Percentiles rank a stretch among this genome's conserved stretches.
Conservation (phyloP, 177 flowering plant genomes). For the Viscum album region DNA sequence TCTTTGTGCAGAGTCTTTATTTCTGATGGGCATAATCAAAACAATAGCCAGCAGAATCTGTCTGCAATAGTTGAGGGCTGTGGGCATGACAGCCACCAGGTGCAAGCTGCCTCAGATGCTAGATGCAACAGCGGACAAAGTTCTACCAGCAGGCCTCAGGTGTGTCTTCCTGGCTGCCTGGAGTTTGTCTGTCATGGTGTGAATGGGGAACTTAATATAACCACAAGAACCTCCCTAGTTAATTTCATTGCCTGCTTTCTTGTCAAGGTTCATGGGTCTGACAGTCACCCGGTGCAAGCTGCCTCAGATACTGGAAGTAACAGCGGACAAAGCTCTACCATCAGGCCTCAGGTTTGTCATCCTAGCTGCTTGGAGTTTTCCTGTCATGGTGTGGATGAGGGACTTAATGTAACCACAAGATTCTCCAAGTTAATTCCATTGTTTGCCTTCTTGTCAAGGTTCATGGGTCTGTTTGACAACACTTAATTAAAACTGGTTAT, state of each 20-base stretch:
- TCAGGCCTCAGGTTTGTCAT: constrained; percentile 18
- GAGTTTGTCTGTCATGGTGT: no score
- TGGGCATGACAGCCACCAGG: background rate
- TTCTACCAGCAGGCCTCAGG: constrained; percentile 19
- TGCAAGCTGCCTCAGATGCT: background rate
- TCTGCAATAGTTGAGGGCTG: constrained; percentile 4
- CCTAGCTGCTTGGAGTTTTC: background rate
- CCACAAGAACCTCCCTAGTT: no score
- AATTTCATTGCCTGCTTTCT: no score
- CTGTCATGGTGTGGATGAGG: no score
- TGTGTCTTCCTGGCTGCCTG: constrained; percentile 8
- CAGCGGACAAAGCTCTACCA: constrained; percentile 13
- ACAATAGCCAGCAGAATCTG: constrained; percentile 1
- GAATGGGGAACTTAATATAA: no score
- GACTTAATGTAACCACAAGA: no score
- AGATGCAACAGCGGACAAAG: constrained; percentile 8
- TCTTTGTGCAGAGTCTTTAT: constrained; percentile 31
- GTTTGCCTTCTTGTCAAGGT: no score
- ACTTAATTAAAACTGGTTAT: no score
- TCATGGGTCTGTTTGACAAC: background rate
- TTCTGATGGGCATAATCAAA: background rate
- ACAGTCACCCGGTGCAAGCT: background rate
- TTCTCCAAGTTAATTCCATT: no score
- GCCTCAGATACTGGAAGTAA: background rate
- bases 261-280: background rate